Evolutionary conservation across 306 rosid species (phyloP), one percentile per base, ranked within the genome.

Genomic region (Prunus kanzakura): DNA sequence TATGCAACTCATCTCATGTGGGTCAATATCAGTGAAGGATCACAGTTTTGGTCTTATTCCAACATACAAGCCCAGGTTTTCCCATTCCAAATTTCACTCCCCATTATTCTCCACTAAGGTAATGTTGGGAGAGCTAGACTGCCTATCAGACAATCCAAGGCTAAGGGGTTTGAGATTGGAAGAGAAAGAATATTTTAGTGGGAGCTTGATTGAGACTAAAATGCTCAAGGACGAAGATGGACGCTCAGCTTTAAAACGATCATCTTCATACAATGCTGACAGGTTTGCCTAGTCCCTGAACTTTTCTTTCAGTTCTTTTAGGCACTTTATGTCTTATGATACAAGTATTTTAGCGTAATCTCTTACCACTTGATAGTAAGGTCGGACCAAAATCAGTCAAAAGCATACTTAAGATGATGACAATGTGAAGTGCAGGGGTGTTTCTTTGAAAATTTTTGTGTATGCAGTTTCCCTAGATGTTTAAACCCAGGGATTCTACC

Each of bases 1-100:
- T 71, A 86, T 94, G 96, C 98, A 94, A 77, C 84, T 94, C 69
- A 94, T 94, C 78, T 91, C 98, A 0, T 94, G 98, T 15, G 98
- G 98, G 47, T 94, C 98, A 29, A 84, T 91, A 69, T 87, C 96
- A 3, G 97, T 94, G 75, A 94, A 91, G 82, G 93, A 87, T 79
- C 93, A 88, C 19, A 88, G 90, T 81, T 78, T 94, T 76, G 96
- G 92, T 62, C 86, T 94, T 25, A 80, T 90, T 86, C 97, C 97
- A 46, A 82, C 92, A 45, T 90, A 93, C 79, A 93, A 88, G 80
- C 90, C 88, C 27, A 67, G 85, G 77, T 87, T 84, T 87, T 82
- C 91, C 27, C 81, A 86, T 79, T 85, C 97, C 4, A 93, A 88
- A 77, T 91, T 91, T 46, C 82, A 91, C 8, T 87, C 97, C 25